Conservation (phyloP, 495 filamentous ascomycete genomes). For the Umbilicaria muhlenbergii region DNA sequence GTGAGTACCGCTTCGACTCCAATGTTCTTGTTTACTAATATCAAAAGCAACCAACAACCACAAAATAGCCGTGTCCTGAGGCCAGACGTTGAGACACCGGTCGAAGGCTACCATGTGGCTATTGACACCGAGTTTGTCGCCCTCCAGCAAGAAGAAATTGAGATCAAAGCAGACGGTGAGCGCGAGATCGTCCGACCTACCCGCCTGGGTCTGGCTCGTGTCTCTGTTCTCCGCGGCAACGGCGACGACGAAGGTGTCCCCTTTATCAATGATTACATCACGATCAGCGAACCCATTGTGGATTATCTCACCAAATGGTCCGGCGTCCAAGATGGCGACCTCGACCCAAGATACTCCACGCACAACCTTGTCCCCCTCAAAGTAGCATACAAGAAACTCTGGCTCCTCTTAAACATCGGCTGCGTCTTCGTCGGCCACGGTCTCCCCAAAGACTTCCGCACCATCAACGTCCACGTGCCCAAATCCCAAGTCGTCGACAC, state of each 20-base stretch:
- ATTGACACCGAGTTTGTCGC: slow-evolving; percentile 94
- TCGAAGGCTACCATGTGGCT: slow-evolving; percentile 57
- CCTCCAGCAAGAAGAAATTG: slow-evolving; percentile 77
- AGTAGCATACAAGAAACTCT: slow-evolving; percentile 91
- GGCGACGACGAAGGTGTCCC: slow-evolving; percentile 62
- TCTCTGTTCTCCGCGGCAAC: slow-evolving; percentile 69
- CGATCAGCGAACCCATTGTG: slow-evolving; percentile 75
- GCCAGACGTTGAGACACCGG: slow-evolving; percentile 46
- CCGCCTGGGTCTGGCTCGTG: slow-evolving; percentile 70
- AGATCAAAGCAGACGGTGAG: slow-evolving; percentile 81
- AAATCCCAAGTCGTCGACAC: slow-evolving; percentile 87
- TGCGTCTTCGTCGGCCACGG: slow-evolving; percentile 91
- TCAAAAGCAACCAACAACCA: slow-evolving; percentile 22
- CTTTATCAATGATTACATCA: slow-evolving; percentile 96
- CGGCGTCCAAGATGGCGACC: slow-evolving; percentile 70
- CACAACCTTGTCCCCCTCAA: slow-evolving; percentile 81
- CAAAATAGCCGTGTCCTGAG: slow-evolving; percentile 42
- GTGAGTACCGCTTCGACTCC: slow-evolving; percentile 21
- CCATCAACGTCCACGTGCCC: slow-evolving; percentile 93
- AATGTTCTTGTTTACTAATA: not conserved
- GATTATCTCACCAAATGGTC: slow-evolving; percentile 92
- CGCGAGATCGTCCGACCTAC: slow-evolving; percentile 73
- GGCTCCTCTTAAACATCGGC: slow-evolving; percentile 88
- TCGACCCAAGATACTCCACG: slow-evolving; percentile 54
- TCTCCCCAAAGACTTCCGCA: slow-evolving; percentile 84